phyloP scores from a whole-genome alignment of 176 grass and related monocot genomes.

The Carex scoparia region DNA sequence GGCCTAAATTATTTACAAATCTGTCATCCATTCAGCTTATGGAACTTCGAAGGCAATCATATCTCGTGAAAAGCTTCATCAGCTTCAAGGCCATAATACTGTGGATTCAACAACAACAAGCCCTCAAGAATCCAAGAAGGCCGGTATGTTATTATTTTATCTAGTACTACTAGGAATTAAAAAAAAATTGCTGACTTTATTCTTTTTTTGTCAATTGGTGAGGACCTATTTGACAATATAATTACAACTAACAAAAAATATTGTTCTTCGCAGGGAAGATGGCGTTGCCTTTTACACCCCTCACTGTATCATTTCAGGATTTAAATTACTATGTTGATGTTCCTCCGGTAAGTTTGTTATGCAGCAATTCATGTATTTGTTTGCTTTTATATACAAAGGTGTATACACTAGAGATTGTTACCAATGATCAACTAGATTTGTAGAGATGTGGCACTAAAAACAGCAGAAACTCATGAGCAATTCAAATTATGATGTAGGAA shows the following conservation, averaged over 20 bases:
- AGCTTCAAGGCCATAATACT: conserved; percentile 11
- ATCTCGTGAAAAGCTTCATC: conserved; percentile 17
- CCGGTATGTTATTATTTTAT: background rate
- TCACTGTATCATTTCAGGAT: conserved; percentile 62
- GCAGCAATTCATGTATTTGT: background rate
- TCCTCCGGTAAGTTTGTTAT: conserved; percentile 41
- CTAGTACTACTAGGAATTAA: background rate
- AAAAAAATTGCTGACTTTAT: background rate
- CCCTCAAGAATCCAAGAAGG: conserved; percentile 3
- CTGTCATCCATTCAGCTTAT: conserved; percentile 10
- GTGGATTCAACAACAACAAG: background rate
- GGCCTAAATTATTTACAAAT: background rate
- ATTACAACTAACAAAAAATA: background rate
- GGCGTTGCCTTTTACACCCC: conserved; percentile 72
- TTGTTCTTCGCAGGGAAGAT: conserved; percentile 47
- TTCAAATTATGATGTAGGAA: conserved; percentile 36
- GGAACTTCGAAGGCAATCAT: conserved; percentile 14
- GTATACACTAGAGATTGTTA: background rate
- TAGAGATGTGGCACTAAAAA: background rate
- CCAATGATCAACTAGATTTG: background rate
- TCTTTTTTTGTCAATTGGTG: background rate
- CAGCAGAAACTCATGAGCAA: background rate
- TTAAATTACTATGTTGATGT: conserved; percentile 80
- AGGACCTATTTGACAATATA: background rate
- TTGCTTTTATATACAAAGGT: background rate